phyloP scores from a whole-genome alignment of 495 filamentous ascomycete genomes.

The Neurospora sp. region DNA sequence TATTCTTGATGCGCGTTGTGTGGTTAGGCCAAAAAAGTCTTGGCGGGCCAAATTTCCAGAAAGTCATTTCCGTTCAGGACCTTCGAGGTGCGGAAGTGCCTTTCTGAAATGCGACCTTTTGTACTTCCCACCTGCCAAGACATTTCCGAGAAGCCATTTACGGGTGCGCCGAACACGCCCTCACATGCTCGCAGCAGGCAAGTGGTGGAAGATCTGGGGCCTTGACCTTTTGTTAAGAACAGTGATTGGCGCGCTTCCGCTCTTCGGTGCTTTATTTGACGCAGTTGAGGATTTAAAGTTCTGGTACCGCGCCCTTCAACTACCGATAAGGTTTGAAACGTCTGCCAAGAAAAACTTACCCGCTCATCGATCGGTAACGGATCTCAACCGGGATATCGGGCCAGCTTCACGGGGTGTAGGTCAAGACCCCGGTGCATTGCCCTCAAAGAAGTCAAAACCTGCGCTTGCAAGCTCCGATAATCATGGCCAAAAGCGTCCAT shows the following conservation, averaged over 20 bases:
- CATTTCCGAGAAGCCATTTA: neutral
- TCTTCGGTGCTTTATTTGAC: neutral
- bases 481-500: neutral
- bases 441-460: neutral
- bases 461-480: neutral
- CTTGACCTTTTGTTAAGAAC: neutral
- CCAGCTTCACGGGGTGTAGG: neutral
- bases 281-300: neutral
- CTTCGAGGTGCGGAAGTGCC: neutral
- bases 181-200: neutral
- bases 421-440: neutral
- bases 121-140: neutral
- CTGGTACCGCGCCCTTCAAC: neutral
- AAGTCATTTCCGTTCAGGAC: neutral
- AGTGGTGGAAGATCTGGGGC: neutral
- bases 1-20: neutral
- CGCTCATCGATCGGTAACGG: neutral
- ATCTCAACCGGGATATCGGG: neutral
- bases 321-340: neutral
- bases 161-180: neutral
- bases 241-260: neutral
- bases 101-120: neutral
- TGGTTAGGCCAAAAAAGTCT: neutral
- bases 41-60: neutral
- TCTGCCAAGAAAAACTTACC: neutral